Base-by-base conservation (phyloP, 2,329 filamentous ascomycete genomes). In the Cercospora janseana region DNA sequence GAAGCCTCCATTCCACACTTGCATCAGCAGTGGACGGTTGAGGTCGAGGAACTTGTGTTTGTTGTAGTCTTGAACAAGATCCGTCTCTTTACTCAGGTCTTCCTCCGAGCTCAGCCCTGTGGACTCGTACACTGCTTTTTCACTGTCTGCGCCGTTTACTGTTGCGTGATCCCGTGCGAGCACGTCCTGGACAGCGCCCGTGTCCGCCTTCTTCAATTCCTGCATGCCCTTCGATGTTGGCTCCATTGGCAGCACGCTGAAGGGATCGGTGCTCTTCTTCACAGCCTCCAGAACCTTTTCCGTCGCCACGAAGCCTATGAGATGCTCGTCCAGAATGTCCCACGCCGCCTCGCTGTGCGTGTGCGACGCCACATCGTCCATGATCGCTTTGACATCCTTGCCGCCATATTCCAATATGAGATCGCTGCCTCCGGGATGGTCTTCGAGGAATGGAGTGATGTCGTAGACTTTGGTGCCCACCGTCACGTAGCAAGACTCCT, bases 31-130 rank as follows among this genome's bases (percentile, higher is more conserved):
- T 5, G 93, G 92, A 63, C 79, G 83, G 72, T 80, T 87, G 50
- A 98, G 79, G 66, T 98, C 92, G 54, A 98, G 78, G 65, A 98
- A 98, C 71, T 95, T 94, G 79, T 97, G 85, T 51, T 79, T 87
- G 71, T 88, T 87, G 76, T 86, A 98, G 67, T 98, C 93, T 37
- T 72, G 70, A 18, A 58, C 69, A 50, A 78, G 70, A 66, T 98
- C 90, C 6, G 93, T 98, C 54, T 95, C 91, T 66, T 84, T 86
- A 60, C 78, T 87, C 53, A 98, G 73, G 62, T 98, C 93, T 60
- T 92, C 91, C 60, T 83, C 93, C 49, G 80, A 85, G 6, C 90
- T 87, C 87, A 97, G 88, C 67, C 92, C 92, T 3, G 93, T 98
- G 38, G 72, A 71, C 31, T 71, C 72, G 63, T 80, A 80, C 69